Evolutionary conservation across 495 filamentous ascomycete genomes (phyloP), one percentile per base, ranked within the genome.

Genomic region (Geoglossum glabrum): DNA sequence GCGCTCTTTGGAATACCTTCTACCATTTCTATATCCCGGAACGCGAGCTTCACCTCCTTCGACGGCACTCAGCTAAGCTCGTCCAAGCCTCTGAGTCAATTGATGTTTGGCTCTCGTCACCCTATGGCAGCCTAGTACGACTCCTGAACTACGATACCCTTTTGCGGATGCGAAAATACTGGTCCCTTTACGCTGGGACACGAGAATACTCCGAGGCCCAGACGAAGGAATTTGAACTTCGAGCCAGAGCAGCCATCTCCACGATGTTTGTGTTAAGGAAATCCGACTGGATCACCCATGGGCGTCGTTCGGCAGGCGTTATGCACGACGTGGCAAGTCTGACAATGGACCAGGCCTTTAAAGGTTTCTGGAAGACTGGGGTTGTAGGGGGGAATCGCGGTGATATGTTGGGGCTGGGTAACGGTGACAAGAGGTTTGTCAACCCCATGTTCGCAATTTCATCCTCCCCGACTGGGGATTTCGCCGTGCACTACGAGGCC

Each of bases 401-500:
- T 17, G 57, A 57, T 34, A 17, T 47, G 3, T 6, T n/a, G 4
- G 43, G 7, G 15, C 19, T 47, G 43, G 43, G 21, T 3, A 47
- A 47, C 43, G 21, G 21, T 4, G 43, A 17, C 6, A 47, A 47
- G 43, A 17, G 43, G 43, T 47, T 47, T 47, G 21, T 47, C 5
- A 75, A 75, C 36, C 73, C 73, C 4, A 60, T 68, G 11, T 65
- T 74, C 52, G 59, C 64, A 17, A 61, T 63, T 54, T 50, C 63
- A 3, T 40, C 36, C 8, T 36, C 55, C 21, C 30, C 55, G 10
- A 28, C 57, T 25, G 38, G 56, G 25, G 58, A 31, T 15, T 57
- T 67, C 54, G 62, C 59, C 40, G 61, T 76, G n/a, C 67, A 74
- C 47, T 73, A 69, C 59, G 68, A 71, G 27, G 64, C 69, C 23